A percentile compares a stretch with the other conserved stretches of the same genome.
Conservation (phyloP, 176 grass and related monocot genomes). For the Dactylis glomerata region DNA sequence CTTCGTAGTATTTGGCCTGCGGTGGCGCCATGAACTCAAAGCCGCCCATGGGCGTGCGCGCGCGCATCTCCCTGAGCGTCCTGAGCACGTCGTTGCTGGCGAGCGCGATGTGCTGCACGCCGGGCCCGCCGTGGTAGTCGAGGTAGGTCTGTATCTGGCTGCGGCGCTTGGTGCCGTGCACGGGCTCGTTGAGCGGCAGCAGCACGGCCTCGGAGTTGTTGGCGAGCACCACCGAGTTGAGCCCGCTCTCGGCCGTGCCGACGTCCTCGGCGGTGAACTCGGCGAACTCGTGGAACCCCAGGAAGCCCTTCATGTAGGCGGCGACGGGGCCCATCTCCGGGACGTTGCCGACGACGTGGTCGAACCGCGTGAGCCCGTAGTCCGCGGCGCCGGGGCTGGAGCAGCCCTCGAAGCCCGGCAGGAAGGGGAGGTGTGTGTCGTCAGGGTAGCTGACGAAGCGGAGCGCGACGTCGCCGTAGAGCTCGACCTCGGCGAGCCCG, state of each 20-base stretch:
- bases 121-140: constrained; percentile 82
- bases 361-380: constrained; percentile 63
- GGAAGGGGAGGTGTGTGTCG: constrained; percentile 21
- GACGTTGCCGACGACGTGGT: constrained; percentile 91
- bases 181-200: constrained; percentile 82
- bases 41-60: constrained; percentile 51
- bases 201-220: constrained; percentile 88
- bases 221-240: constrained; percentile 90
- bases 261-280: constrained; percentile 96
- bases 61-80: constrained; percentile 74
- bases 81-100: constrained; percentile 64
- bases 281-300: constrained; percentile 94
- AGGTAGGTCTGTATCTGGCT: constrained; percentile 97
- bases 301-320: constrained; percentile 57
- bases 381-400: neutral
- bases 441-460: constrained; percentile 68
- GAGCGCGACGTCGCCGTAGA: constrained; percentile 90
- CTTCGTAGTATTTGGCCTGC: constrained; percentile 62
- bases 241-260: constrained; percentile 86
- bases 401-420: constrained; percentile 69
- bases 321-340: constrained; percentile 47
- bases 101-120: constrained; percentile 95
- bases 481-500: constrained; percentile 73
- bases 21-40: constrained; percentile 78
- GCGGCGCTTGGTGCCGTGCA: constrained; percentile 90